A percentile compares a stretch with the other conserved stretches of the same genome.
Evolutionary conservation across 1,139 yeast genomes (phyloP).

Genomic region (Blastobotrys elegans): DNA sequence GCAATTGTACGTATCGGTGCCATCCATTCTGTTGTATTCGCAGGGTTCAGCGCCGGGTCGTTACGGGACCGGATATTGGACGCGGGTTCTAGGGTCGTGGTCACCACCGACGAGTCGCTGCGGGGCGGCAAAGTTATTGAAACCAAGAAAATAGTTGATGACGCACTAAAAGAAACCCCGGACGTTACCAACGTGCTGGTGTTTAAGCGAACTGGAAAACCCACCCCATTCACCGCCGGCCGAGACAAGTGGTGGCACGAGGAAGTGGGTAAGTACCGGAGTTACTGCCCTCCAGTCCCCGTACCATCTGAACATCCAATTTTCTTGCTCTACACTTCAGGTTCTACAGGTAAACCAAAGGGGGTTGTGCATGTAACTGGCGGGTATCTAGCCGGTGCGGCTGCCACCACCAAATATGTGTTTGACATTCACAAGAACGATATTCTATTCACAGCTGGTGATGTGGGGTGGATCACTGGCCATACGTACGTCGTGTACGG

Average conservation of each 20-base stretch:
- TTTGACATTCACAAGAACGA: conserved; percentile 78
- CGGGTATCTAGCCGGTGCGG: conserved; percentile 92
- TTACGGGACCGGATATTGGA: conserved; percentile 85
- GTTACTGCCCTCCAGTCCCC: conserved; percentile 82
- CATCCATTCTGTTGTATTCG: conserved; percentile 91
- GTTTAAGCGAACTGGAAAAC: conserved; percentile 77
- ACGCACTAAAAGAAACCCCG: conserved; percentile 77
- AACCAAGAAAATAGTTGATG: conserved; percentile 92
- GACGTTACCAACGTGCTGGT: conserved; percentile 79
- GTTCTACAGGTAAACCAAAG: conserved; percentile 97
- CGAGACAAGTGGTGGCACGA: conserved; percentile 96
- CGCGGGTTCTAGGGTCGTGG: conserved; percentile 81
- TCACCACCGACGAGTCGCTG: conserved; percentile 93
- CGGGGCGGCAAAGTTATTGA: conserved; percentile 93
- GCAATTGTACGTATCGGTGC: conserved; percentile 97
- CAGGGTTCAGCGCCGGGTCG: conserved; percentile 95
- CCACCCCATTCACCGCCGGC: conserved; percentile 64
- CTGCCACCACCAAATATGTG: conserved; percentile 86
- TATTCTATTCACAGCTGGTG: conserved; percentile 93
- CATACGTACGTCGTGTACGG: conserved; percentile 96
- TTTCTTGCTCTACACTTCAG: conserved; percentile 90
- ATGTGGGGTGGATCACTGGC: conserved; percentile 99
- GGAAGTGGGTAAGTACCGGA: conserved; percentile 73
- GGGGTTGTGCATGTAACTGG: conserved; percentile 96
- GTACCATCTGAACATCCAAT: conserved; percentile 91